Evolutionary conservation across 768 basidiomycete genomes (phyloP).

Genomic region (Grammothele lineata): DNA sequence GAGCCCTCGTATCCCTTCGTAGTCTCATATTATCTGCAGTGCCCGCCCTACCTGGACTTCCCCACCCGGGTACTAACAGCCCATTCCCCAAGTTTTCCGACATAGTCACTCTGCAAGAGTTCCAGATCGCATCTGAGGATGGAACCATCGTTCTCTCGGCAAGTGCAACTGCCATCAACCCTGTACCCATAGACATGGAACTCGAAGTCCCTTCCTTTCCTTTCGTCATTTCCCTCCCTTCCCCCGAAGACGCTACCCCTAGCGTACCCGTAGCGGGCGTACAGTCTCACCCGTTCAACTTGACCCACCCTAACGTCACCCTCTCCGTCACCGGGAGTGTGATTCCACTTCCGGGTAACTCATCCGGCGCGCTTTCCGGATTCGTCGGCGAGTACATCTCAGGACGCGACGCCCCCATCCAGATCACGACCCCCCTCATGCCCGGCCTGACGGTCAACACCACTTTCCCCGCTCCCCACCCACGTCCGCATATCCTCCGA

Average conservation of each 20-base stretch:
- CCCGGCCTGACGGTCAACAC: conserved; percentile 42
- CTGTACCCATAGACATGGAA: conserved; percentile 44
- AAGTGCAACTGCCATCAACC: conserved; percentile 54
- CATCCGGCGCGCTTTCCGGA: conserved; percentile 41
- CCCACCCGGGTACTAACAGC: conserved; percentile 45
- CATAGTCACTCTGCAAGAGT: conserved; percentile 56
- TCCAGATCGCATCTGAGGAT: conserved; percentile 38
- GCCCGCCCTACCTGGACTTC: conserved; percentile 61
- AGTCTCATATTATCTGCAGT: conserved; percentile 38
- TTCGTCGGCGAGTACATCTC: conserved; percentile 68
- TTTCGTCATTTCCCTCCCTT: conserved; percentile 54
- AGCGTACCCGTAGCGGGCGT: conserved; percentile 50
- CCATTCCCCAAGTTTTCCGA: conserved; percentile 55
- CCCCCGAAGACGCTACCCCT: conserved; percentile 1
- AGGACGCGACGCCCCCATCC: conserved; percentile 49
- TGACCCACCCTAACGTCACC: conserved; percentile 68
- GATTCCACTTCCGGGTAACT: conserved; percentile 39
- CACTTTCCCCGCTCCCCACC: conserved; percentile 62
- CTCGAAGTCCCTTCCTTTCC: conserved; percentile 55
- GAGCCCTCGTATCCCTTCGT: neutral
- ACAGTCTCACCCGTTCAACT: conserved; percentile 48
- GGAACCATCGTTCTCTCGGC: conserved; percentile 35
- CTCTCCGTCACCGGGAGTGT: conserved; percentile 52
- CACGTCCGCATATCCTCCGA: conserved; percentile 61
- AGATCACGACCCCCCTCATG: conserved; percentile 53